Conservation (phyloP, 305 asterid genomes). For the Solanum hybrid region DNA sequence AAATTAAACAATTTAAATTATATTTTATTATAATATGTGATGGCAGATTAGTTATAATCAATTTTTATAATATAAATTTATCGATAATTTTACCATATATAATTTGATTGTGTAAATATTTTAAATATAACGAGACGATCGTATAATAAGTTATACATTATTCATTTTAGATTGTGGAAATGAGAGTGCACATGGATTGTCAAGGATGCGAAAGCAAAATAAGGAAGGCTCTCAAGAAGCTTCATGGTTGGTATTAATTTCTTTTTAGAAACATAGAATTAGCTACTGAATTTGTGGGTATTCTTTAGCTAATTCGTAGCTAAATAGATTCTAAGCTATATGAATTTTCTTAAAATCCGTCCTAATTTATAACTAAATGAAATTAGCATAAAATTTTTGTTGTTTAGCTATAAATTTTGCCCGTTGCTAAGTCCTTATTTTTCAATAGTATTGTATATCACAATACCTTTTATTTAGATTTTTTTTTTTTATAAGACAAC, state of each 20-base stretch:
- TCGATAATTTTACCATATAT: no score
- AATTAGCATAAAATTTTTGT: background rate
- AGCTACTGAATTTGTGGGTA: background rate
- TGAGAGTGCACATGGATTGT: constrained; percentile 85
- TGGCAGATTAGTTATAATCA: background rate
- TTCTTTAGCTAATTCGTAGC: background rate
- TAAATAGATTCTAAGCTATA: background rate
- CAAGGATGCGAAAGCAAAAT: constrained; percentile 57
- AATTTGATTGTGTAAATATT: background rate
- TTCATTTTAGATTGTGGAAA: constrained; percentile 52
- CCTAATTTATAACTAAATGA: background rate
- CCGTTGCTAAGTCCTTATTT: background rate
- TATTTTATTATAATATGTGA: background rate
- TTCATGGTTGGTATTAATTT: constrained; percentile 33
- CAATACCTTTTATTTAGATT: background rate
- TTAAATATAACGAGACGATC: background rate
- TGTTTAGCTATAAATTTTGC: background rate
- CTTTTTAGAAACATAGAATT: background rate
- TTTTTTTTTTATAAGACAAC: background rate
- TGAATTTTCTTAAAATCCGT: no score
- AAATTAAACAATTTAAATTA: background rate
- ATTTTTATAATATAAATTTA: background rate
- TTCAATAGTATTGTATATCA: background rate
- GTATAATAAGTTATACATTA: background rate
- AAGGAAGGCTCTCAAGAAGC: constrained; percentile 47